Percentiles rank a stretch among this genome's conserved stretches.
phyloP scores from a whole-genome alignment of 2,329 filamentous ascomycete genomes.

The Pyrenophora graminea region DNA sequence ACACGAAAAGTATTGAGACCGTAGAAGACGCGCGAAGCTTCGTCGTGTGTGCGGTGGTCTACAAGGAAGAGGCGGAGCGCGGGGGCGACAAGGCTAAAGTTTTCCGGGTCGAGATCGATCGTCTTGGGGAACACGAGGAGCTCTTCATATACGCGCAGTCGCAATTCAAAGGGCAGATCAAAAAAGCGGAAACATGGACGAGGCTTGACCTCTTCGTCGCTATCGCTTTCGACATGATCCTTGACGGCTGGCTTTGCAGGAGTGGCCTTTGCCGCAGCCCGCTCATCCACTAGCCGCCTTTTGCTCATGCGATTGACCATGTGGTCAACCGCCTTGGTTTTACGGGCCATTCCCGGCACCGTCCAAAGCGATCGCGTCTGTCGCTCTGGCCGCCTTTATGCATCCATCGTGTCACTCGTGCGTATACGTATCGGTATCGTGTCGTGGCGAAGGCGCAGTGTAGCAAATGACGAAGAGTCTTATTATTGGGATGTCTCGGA shows the following conservation, averaged over 20 bases:
- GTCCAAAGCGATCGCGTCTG: constrained; percentile 33
- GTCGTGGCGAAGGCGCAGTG: constrained; percentile 2
- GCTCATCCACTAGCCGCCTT: constrained; percentile 23
- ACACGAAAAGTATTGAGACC: constrained; percentile 58
- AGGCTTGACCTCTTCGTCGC: constrained; percentile 6
- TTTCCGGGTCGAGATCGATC: constrained; percentile 69
- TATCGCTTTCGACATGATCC: background rate
- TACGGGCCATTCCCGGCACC: constrained; percentile 23
- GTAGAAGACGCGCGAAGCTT: constrained; percentile 58
- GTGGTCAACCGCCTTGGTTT: constrained; percentile 33
- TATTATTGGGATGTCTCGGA: constrained; percentile 34
- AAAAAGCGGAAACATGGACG: constrained; percentile 55
- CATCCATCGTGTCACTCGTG: constrained; percentile 47
- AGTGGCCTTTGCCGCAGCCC: background rate
- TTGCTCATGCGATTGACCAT: constrained; percentile 33
- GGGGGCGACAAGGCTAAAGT: constrained; percentile 64
- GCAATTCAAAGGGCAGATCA: constrained; percentile 58
- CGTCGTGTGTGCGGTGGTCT: constrained; percentile 56
- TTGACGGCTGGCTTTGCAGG: constrained; percentile 1
- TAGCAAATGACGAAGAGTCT: constrained; percentile 12
- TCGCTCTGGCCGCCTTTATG: constrained; percentile 47
- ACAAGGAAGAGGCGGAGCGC: constrained; percentile 69
- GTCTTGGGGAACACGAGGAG: constrained; percentile 57
- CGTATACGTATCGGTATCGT: constrained; percentile 13
- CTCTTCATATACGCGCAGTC: constrained; percentile 54